Percentiles rank a stretch among this genome's conserved stretches.
These are phyloP conservation scores for Lasiosphaeris hirsuta DNA, from an alignment of 495 filamentous ascomycete genomes.

Conservation along the genomic window DNA sequence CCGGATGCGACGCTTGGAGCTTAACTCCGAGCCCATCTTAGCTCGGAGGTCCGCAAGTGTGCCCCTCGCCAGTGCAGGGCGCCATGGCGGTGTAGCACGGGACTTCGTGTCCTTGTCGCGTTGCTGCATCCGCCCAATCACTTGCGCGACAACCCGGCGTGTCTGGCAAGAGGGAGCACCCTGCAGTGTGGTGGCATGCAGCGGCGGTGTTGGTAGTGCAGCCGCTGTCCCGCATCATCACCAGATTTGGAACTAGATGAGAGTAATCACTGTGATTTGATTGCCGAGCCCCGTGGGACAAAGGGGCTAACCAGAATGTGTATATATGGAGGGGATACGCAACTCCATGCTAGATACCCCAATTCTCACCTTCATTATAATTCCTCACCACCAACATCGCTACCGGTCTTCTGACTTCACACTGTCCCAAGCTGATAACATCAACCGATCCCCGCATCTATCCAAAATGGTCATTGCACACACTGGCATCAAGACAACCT, in stretches of 20 bases:
- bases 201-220: background rate
- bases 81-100: background rate
- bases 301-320: background rate
- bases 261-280: background rate
- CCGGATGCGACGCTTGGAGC: too few relatives aligned
- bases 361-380: too few relatives aligned
- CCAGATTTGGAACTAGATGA: background rate
- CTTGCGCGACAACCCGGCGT: background rate
- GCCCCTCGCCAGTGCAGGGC: background rate
- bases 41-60: too few relatives aligned
- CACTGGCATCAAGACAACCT: slow-evolving; percentile 18
- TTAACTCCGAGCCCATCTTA: too few relatives aligned
- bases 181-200: background rate
- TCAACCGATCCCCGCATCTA: background rate
- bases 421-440: too few relatives aligned
- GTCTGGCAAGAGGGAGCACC: background rate
- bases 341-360: too few relatives aligned
- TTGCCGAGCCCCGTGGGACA: background rate
- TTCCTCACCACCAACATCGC: too few relatives aligned
- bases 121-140: background rate
- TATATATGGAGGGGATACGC: background rate
- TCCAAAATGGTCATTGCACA: slow-evolving; percentile 25
- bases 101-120: slow-evolving; percentile 3
- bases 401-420: too few relatives aligned
- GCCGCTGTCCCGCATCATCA: background rate